Base-by-base conservation (phyloP, 2,329 filamentous ascomycete species). In the Madurella fahalii region DNA sequence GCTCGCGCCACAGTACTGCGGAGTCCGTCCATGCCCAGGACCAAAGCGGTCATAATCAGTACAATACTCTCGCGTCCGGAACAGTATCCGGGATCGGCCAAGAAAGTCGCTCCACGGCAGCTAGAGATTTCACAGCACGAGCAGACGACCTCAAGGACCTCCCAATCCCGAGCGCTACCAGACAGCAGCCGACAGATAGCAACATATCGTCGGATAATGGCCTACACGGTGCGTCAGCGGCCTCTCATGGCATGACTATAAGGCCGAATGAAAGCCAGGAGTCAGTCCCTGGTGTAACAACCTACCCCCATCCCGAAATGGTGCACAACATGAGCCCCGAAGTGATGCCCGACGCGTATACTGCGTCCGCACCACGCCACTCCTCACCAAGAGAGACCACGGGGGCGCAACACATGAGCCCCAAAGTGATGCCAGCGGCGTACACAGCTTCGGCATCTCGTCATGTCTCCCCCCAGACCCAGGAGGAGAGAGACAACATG, bases 261-360 rank as follows among this genome's bases (percentile, higher is more conserved):
- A 25, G 3, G 25, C 43, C 43, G 11, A 55, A 48, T 37, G 41
- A 37, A 12, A 50, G 20, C 41, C 51, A 48, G 18, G 43, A 44
- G 11, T 32, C 47, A 32, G 5, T 34, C 17, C 17, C 56, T 17
- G 43, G 17, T 42, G 13, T 54, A 37, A 50, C 34, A 12, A 54
- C 47, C 4, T 50, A 47, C 34, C 56, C 54, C 13, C 45, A 46
- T 25, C 50, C 56, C 31, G 49, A 52, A 18, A 34, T 40, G 46
- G 50, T 40, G 31, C 45, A 61, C 3, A 39, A 56, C 17, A 60
- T 60, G 60, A 61, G 54, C 37, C 59, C 59, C 4, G 51, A 61
- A 41, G 52, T 58, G 5, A 57, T 58, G 31, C 56, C 56, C 1
- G 56, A 53, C 3, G 25, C 57, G 1, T 57, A 58, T 41, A 57